phyloP scores from a whole-genome alignment of 2,329 filamentous ascomycete genomes.

The Clarireedia monteithiana region DNA sequence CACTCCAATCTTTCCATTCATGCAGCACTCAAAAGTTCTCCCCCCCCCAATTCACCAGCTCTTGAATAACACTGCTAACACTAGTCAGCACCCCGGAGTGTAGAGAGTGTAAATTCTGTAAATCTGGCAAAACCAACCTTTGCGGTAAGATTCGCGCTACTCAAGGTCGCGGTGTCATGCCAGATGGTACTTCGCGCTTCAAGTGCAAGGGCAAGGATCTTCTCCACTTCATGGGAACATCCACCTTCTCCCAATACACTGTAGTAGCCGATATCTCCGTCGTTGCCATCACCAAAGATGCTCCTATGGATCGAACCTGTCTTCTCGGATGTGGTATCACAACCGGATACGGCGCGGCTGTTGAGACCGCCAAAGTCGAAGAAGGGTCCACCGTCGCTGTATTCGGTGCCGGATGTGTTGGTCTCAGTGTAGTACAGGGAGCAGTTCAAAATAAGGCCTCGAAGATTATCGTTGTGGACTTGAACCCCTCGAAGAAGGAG shows the following conservation, averaged over 20 bases:
- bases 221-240: constrained; percentile 98
- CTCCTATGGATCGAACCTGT: constrained; percentile 93
- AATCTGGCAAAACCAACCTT: constrained; percentile 97
- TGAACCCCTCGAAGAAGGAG: constrained; percentile 85
- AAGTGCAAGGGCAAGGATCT: constrained; percentile 90
- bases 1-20: constrained; percentile 1
- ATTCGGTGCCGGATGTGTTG: constrained; percentile 94
- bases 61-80: constrained; percentile 1
- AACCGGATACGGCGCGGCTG: constrained; percentile 92
- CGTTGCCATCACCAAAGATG: constrained; percentile 82
- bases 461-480: constrained; percentile 57
- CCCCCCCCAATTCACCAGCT: neutral
- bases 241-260: constrained; percentile 97
- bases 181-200: constrained; percentile 92
- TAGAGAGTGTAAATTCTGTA: constrained; percentile 98
- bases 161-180: constrained; percentile 94
- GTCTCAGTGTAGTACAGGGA: constrained; percentile 90
- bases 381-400: constrained; percentile 83
- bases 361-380: constrained; percentile 88
- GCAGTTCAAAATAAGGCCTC: constrained; percentile 51
- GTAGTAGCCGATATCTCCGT: constrained; percentile 98
- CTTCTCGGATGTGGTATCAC: constrained; percentile 97
- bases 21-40: neutral
- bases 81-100: constrained; percentile 80
- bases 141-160: constrained; percentile 98